Evolutionary conservation across 306 rosid genomes (phyloP).

Genomic region (Comarum palustre): DNA sequence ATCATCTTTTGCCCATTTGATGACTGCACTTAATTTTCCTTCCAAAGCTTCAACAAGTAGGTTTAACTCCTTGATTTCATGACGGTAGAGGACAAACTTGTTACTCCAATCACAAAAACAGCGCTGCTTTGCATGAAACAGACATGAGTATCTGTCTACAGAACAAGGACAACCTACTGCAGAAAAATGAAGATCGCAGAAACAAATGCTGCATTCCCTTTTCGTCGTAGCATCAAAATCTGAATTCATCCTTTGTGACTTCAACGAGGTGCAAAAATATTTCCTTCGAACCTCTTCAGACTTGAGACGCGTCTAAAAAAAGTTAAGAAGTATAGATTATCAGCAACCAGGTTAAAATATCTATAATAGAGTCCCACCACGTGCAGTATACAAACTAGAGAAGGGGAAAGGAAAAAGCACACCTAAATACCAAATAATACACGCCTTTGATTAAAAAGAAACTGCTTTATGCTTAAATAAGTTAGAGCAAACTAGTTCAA

Average conservation of each 20-base stretch:
- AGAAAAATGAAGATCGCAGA: conserved; percentile 62
- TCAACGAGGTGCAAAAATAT: conserved; percentile 50
- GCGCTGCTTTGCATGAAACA: conserved; percentile 67
- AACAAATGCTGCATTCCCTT: conserved; percentile 76
- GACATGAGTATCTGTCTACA: conserved; percentile 60
- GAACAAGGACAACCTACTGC: conserved; percentile 75
- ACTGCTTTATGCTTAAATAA: not conserved
- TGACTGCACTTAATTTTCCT: conserved; percentile 59
- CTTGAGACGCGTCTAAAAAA: conserved; percentile 52
- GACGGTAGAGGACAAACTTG: conserved; percentile 50
- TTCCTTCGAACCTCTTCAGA: conserved; percentile 56
- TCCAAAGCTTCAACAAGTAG: conserved; percentile 73
- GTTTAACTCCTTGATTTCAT: conserved; percentile 55
- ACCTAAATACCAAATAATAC: not conserved
- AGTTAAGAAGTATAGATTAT: not conserved
- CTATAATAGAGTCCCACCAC: not conserved
- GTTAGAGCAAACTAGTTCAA: not conserved
- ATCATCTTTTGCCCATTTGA: conserved; percentile 67
- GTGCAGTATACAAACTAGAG: conserved; percentile 1
- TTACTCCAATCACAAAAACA: conserved; percentile 74
- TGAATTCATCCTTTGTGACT: conserved; percentile 43
- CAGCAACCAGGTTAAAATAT: conserved; percentile 14
- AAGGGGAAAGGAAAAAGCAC: not conserved
- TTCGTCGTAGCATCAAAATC: conserved; percentile 43
- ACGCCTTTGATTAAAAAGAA: not conserved